Percentiles rank a stretch among this genome's conserved stretches.
These are phyloP conservation scores for Vanderwaltozyma polyspora DNA, from an alignment of 805 yeast genomes.

Conservation along the genomic window DNA sequence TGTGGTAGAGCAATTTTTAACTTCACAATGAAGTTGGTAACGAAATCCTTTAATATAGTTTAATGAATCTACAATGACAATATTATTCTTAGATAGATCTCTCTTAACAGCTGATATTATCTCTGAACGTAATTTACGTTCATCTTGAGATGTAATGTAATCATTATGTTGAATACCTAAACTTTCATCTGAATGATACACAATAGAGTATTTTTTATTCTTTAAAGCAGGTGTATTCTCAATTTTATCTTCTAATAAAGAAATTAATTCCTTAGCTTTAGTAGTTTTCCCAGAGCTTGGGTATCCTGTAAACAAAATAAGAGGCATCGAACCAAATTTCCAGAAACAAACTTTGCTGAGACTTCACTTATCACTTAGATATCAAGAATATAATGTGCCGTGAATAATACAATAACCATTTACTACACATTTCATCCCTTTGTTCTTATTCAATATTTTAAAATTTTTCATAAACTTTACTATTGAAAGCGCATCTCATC, in stretches of 20 bases:
- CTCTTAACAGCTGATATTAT: conserved; percentile 87
- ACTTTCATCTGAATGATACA: conserved; percentile 65
- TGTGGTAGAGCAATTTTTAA: conserved; percentile 71
- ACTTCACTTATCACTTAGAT: too few relatives aligned
- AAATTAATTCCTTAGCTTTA: conserved; percentile 48
- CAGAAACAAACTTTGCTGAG: too few relatives aligned
- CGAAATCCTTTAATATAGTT: conserved; percentile 91
- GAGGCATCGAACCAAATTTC: too few relatives aligned
- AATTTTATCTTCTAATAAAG: conserved; percentile 34
- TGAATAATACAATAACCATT: too few relatives aligned
- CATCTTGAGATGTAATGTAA: conserved; percentile 62
- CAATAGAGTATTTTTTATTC: conserved; percentile 37
- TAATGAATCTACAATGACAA: conserved; percentile 78
- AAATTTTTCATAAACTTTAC: background rate
- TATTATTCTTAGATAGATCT: conserved; percentile 51
- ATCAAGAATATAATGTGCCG: background rate
- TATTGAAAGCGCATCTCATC: background rate
- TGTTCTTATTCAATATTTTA: background rate
- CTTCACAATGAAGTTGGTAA: conserved; percentile 89
- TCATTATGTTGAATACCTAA: conserved; percentile 59
- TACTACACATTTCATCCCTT: too few relatives aligned
- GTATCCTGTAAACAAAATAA: conserved; percentile 70
- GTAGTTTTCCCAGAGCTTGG: conserved; percentile 81
- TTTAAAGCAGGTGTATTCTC: conserved; percentile 32
- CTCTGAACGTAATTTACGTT: conserved; percentile 70